phyloP scores from a whole-genome alignment of 1,139 yeast species.

The Lodderomyces orthopsilosis region DNA sequence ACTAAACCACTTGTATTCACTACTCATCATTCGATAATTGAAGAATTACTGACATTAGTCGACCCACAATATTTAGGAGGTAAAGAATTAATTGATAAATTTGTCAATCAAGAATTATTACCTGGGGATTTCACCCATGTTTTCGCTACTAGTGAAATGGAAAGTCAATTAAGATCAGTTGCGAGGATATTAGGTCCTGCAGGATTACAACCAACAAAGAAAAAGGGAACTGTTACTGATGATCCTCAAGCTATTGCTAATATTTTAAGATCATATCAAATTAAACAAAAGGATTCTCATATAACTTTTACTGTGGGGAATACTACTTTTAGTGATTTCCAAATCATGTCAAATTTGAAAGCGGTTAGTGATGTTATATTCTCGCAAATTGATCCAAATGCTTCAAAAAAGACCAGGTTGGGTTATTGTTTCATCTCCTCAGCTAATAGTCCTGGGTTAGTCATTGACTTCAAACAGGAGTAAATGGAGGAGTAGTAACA shows the following conservation, averaged over 20 bases:
- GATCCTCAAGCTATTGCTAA: slow-evolving; percentile 39
- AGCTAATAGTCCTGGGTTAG: slow-evolving; percentile 13
- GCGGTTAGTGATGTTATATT: slow-evolving; percentile 68
- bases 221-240: slow-evolving; percentile 84
- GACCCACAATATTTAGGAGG: slow-evolving; percentile 71
- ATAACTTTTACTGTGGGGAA: slow-evolving; percentile 74
- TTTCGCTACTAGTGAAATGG: slow-evolving; percentile 82
- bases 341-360: slow-evolving; percentile 68
- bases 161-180: slow-evolving; percentile 55
- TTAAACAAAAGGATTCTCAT: slow-evolving; percentile 65
- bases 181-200: slow-evolving; percentile 85
- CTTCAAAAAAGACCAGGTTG: slow-evolving; percentile 12
- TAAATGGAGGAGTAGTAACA: not conserved
- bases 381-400: slow-evolving; percentile 17
- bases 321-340: slow-evolving; percentile 74
- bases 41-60: slow-evolving; percentile 53
- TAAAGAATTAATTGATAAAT: slow-evolving; percentile 60
- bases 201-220: slow-evolving; percentile 84
- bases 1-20: slow-evolving; percentile 66
- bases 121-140: slow-evolving; percentile 69
- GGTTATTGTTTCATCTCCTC: slow-evolving; percentile 12
- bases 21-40: slow-evolving; percentile 48
- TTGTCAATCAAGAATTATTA: slow-evolving; percentile 51
- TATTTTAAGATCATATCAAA: slow-evolving; percentile 48
- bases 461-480: slow-evolving; percentile 13